Conservation (phyloP, 2,329 filamentous ascomycete genomes). For the Dothistroma pini region DNA sequence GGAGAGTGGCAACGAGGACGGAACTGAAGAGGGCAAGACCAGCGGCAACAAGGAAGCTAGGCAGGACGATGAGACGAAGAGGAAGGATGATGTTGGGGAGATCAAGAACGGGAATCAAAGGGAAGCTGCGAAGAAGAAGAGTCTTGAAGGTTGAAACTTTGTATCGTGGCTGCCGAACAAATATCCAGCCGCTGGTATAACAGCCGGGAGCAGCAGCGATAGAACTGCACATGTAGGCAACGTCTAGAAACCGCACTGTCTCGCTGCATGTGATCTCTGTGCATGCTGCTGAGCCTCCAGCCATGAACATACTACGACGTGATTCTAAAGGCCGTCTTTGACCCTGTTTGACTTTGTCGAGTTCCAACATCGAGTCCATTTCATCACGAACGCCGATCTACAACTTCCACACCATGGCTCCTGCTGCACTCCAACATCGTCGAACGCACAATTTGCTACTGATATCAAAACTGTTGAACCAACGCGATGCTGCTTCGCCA, state of each 20-base stretch:
- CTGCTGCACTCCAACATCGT: slow-evolving; percentile 60
- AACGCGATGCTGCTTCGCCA: slow-evolving; percentile 76
- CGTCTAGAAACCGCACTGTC: too few species aligned
- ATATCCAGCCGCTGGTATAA: too few species aligned
- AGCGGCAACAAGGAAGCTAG: not conserved
- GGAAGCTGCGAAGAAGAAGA: not conserved
- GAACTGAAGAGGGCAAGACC: not conserved
- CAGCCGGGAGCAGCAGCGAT: too few species aligned
- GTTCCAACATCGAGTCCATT: not conserved
- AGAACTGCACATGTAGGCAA: too few species aligned
- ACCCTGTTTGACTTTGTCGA: not conserved
- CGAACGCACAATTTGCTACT: slow-evolving; percentile 81
- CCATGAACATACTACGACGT: not conserved
- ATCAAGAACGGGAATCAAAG: not conserved
- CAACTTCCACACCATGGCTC: slow-evolving; percentile 47
- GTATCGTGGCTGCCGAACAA: not conserved
- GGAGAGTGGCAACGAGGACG: slow-evolving; percentile 6
- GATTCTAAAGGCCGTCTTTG: not conserved
- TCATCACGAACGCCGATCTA: not conserved
- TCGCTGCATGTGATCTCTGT: too few species aligned
- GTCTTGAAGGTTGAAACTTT: not conserved
- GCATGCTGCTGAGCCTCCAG: not conserved
- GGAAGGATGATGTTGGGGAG: not conserved
- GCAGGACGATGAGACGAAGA: not conserved
- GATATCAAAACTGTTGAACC: slow-evolving; percentile 74